phyloP scores from a whole-genome alignment of 1,139 yeast species.

The Geotrichum fermentans region DNA sequence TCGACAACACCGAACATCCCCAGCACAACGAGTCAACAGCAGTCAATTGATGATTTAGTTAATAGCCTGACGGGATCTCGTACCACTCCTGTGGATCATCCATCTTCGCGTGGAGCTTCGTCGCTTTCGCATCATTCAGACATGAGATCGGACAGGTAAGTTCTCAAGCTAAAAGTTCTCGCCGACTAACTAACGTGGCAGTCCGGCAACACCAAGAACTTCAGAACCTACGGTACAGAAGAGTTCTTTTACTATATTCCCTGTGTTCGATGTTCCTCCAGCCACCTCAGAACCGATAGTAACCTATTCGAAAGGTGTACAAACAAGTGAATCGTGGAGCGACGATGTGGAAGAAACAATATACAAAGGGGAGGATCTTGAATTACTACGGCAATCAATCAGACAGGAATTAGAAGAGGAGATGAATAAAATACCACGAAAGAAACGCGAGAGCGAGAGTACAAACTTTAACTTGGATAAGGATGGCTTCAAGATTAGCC shows the following conservation, averaged over 20 bases:
- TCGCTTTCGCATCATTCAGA: conserved; percentile 14
- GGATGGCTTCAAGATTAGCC: conserved; percentile 9
- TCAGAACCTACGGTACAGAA: neutral
- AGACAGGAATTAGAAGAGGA: conserved; percentile 21
- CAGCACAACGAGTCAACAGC: conserved; percentile 5
- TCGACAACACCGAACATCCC: neutral
- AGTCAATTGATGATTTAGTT: conserved; percentile 26
- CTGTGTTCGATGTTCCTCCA: conserved; percentile 15
- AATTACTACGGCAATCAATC: conserved; percentile 9
- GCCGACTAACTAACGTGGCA: neutral
- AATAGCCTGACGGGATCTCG: conserved; percentile 25
- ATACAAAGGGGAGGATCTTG: conserved; percentile 11
- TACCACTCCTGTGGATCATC: conserved; percentile 2
- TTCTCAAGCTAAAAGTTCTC: too few relatives aligned
- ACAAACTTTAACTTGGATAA: conserved; percentile 7
- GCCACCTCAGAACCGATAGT: conserved; percentile 18
- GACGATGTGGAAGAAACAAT: conserved; percentile 11
- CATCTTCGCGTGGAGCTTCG: conserved; percentile 15
- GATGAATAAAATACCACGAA: conserved; percentile 9
- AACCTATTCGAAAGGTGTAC: conserved; percentile 32
- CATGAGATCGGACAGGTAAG: conserved; percentile 9
- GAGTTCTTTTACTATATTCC: conserved; percentile 8
- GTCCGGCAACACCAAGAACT: conserved; percentile 6
- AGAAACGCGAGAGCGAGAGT: conserved; percentile 11
- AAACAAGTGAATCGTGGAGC: conserved; percentile 13